Conservation (phyloP, 192 early-diverging fungal species). For the Gonapodya sp. region DNA sequence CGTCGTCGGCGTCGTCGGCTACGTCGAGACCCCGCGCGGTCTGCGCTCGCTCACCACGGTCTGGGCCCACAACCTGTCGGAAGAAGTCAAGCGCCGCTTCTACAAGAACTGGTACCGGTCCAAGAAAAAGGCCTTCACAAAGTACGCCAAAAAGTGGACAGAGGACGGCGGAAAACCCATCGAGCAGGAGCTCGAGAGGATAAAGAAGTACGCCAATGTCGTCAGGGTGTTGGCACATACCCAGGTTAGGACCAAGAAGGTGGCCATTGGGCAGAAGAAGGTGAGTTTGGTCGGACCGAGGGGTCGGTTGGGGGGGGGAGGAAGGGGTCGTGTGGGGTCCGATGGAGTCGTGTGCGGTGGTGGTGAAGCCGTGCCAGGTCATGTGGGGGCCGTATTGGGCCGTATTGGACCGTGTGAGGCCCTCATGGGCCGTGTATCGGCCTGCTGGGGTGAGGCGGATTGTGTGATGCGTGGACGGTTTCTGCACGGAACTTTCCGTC, state of each 20-base stretch:
- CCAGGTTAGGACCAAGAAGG: conserved; percentile 71
- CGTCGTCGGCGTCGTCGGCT: conserved; percentile 97
- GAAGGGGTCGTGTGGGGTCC: too few species aligned
- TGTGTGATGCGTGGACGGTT: too few species aligned
- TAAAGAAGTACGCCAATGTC: conserved; percentile 98
- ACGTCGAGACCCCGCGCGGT: conserved; percentile 98
- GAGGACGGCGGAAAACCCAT: conserved; percentile 75
- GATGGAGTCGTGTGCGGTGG: too few species aligned
- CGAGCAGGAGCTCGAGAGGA: conserved; percentile 86
- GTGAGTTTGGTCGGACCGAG: too few species aligned
- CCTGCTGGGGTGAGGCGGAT: too few species aligned
- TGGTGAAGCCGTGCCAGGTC: too few species aligned
- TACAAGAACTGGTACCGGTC: conserved; percentile 99
- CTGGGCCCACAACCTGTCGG: conserved; percentile 97
- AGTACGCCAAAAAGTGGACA: conserved; percentile 95
- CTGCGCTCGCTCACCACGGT: conserved; percentile 97
- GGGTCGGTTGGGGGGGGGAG: too few species aligned
- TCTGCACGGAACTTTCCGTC: too few species aligned
- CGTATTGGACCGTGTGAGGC: too few species aligned
- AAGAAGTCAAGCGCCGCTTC: conserved; percentile 98
- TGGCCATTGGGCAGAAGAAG: conserved; percentile 96
- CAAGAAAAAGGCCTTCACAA: conserved; percentile 99
- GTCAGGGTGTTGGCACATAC: conserved; percentile 98
- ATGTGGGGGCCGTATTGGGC: too few species aligned
- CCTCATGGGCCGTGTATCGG: too few species aligned